A percentile compares a stretch with the other conserved stretches of the same genome.
Conservation (phyloP, 768 basidiomycete genomes). For the Rhizopogon sp. region DNA sequence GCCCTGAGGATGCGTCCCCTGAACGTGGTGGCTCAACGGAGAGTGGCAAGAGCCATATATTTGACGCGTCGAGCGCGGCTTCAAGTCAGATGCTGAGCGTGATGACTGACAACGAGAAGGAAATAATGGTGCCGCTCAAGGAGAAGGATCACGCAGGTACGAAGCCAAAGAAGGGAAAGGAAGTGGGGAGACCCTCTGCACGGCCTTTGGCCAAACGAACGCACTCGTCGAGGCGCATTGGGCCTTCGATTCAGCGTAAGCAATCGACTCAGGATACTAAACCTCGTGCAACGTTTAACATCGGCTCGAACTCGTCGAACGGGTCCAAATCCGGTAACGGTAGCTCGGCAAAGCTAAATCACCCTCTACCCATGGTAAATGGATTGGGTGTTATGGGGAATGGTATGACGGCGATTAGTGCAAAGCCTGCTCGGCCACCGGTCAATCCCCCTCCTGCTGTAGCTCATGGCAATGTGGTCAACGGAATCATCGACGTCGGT, state of each 20-base stretch:
- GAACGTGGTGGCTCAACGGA: conserved; percentile 28
- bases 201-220: conserved; percentile 23
- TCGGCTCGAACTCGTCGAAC: conserved; percentile 57
- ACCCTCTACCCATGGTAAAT: conserved; percentile 11
- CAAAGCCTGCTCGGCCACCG: background rate
- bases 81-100: conserved; percentile 25
- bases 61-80: conserved; percentile 30
- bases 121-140: conserved; percentile 16
- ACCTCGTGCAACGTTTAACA: conserved; percentile 42
- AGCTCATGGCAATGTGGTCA: conserved; percentile 12
- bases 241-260: conserved; percentile 24
- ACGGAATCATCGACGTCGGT: conserved; percentile 6
- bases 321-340: conserved; percentile 29
- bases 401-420: conserved; percentile 4
- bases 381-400: conserved; percentile 1
- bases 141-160: conserved; percentile 9
- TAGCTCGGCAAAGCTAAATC: conserved; percentile 12
- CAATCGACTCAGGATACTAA: conserved; percentile 11
- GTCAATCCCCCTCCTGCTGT: background rate
- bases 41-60: conserved; percentile 28
- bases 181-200: conserved; percentile 18
- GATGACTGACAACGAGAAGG: conserved; percentile 15
- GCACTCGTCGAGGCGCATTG: conserved; percentile 25
- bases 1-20: conserved; percentile 34
- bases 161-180: conserved; percentile 29